Evolutionary conservation across 345 rosid species (phyloP), one percentile per base, ranked within the genome.

Genomic region (Geranium rotundifolium): DNA sequence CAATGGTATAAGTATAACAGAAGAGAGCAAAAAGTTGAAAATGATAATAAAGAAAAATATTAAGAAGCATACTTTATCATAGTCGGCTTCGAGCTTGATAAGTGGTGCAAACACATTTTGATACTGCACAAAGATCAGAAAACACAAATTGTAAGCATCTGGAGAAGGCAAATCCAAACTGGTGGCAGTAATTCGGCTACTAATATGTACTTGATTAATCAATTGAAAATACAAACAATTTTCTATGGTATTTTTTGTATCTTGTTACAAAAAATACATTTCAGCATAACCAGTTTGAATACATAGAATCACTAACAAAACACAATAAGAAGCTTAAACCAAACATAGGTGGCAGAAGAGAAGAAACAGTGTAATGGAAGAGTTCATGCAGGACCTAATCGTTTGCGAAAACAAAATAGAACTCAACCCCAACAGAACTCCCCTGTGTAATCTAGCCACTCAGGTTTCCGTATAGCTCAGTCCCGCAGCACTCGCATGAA

Each of bases 61-160:
- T 60, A 56, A 23, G 61, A 60, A 56, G 65, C 80, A 63, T 73
- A 90, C 97, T 75, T 95, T 90, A 80, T 90, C 97, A 80, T 95
- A 95, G 79, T 95, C 99, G 67, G 97, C 99, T 83, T 95, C 99
- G 41, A 90, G 97, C 86, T 95, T 95, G 59, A 95, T 95, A 13
- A 95, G 93, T 5, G 99, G 97, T 7, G 99, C 99, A 78, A 95
- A 95, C 23, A 95, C 97, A 81, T 95, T 95, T 95, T 90, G 99
- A 80, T 95, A 95, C 99, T 95, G 93, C 85, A 77, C 52, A 17
- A 19, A 37, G 67, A 61, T 54, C 23, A n/a, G 76, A 66, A 69
- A 72, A 14, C 54, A 73, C 60, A 23, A 65, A 41, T 56, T 57
- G 29, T 56, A 46, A 46, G 52, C 12, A 46, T 14, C 14, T 46